Conservation (phyloP, 2,329 filamentous ascomycete genomes). For the Penicillium hesseltinei region DNA sequence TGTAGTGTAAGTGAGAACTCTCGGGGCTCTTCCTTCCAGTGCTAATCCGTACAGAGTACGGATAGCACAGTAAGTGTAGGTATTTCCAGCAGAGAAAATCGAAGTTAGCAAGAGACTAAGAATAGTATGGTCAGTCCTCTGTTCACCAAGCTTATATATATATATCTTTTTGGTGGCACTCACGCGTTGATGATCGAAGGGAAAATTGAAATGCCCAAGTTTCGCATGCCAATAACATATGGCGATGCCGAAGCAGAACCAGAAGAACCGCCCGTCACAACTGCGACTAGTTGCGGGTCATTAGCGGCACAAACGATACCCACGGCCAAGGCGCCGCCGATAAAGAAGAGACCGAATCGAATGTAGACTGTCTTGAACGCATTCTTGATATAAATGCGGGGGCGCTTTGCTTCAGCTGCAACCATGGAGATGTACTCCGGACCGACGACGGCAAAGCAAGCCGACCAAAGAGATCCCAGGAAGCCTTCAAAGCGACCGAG, state of each 20-base stretch:
- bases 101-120: conserved; percentile 48
- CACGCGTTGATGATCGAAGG: conserved; percentile 59
- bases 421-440: conserved; percentile 62
- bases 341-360: conserved; percentile 72
- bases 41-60: conserved; percentile 55
- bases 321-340: conserved; percentile 67
- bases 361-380: conserved; percentile 76
- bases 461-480: conserved; percentile 69
- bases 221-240: conserved; percentile 62
- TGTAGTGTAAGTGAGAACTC: conserved; percentile 58
- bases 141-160: too few relatives aligned
- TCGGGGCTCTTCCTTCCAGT: conserved; percentile 54
- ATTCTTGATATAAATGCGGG: conserved; percentile 64
- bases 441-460: conserved; percentile 62
- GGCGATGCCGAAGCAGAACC: conserved; percentile 56
- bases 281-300: conserved; percentile 40
- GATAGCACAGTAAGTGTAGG: conserved; percentile 55
- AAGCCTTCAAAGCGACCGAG: conserved; percentile 57
- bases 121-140: background rate
- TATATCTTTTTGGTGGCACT: background rate
- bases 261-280: conserved; percentile 14
- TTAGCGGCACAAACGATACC: conserved; percentile 68
- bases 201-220: conserved; percentile 53
- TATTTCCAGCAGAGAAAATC: conserved; percentile 58
- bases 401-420: conserved; percentile 67